phyloP scores from a whole-genome alignment of 83 land plant species.

The Picea engelmannii region DNA sequence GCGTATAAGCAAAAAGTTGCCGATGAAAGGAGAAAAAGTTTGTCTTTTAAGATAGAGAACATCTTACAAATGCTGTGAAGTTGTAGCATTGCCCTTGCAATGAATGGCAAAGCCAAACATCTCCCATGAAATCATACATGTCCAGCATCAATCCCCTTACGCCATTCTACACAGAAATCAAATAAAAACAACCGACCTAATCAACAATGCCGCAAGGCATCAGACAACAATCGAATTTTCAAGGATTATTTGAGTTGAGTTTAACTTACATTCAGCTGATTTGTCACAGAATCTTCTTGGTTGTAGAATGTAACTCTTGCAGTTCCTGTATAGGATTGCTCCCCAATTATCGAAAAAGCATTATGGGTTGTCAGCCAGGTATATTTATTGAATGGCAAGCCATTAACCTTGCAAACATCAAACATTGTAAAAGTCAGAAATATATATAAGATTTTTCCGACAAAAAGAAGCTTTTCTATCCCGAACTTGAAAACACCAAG shows the following conservation, averaged over 20 bases:
- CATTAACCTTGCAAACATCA: constrained; percentile 29
- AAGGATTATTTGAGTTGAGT: background rate
- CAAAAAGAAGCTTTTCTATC: too few species aligned
- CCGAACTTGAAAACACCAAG: too few species aligned
- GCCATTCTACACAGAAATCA: constrained; percentile 67
- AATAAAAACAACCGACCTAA: background rate
- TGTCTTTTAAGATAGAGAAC: too few species aligned
- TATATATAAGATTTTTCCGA: background rate
- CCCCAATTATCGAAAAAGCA: constrained; percentile 58
- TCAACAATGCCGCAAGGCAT: background rate
- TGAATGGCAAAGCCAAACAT: constrained; percentile 96
- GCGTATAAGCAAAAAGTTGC: background rate
- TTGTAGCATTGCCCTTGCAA: constrained; percentile 77
- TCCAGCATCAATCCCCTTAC: constrained; percentile 95
- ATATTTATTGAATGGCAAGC: constrained; percentile 78
- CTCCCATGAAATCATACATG: constrained; percentile 87
- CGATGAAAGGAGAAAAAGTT: background rate
- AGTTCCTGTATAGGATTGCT: constrained; percentile 43
- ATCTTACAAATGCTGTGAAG: constrained; percentile 90
- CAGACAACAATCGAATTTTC: background rate
- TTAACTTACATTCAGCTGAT: constrained; percentile 61
- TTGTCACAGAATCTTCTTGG: constrained; percentile 76
- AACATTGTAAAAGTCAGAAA: background rate
- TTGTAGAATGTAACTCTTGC: constrained; percentile 61
- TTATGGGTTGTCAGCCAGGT: constrained; percentile 84